These are phyloP conservation scores for Xylaria intraflava DNA, from an alignment of 495 filamentous ascomycete species.

Conservation along the genomic window DNA sequence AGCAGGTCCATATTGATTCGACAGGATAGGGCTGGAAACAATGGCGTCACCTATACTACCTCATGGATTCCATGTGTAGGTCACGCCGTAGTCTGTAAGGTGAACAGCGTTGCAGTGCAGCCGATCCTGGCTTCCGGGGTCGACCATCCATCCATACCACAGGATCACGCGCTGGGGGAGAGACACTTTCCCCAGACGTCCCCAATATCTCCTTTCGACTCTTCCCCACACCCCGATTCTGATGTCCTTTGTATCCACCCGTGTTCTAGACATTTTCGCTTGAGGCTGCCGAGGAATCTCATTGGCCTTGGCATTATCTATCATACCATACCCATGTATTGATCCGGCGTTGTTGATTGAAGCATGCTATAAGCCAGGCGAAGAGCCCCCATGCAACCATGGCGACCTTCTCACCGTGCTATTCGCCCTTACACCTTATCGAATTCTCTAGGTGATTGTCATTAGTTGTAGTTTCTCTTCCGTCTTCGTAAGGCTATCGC, in stretches of 20 bases:
- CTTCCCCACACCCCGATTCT: not conserved
- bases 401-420: not conserved
- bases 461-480: not conserved
- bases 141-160: too few species aligned
- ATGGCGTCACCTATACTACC: too few species aligned
- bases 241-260: not conserved
- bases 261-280: not conserved
- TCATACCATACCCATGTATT: not conserved
- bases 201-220: not conserved
- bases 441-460: not conserved
- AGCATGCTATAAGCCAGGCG: constrained; percentile 1
- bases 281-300: not conserved
- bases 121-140: not conserved
- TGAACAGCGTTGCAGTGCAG: not conserved
- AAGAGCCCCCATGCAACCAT: not conserved
- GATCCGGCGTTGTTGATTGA: not conserved
- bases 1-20: not conserved
- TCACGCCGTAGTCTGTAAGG: too few species aligned
- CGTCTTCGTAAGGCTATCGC: not conserved
- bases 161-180: too few species aligned
- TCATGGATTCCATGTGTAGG: too few species aligned
- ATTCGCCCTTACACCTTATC: not conserved
- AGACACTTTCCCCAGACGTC: not conserved
- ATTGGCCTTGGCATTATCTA: not conserved
- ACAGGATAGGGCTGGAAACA: not conserved